A percentile compares a stretch with the other conserved stretches of the same genome.
phyloP scores from a whole-genome alignment of 1,284 basidiomycete species.

The Ceratobasidium sp. region DNA sequence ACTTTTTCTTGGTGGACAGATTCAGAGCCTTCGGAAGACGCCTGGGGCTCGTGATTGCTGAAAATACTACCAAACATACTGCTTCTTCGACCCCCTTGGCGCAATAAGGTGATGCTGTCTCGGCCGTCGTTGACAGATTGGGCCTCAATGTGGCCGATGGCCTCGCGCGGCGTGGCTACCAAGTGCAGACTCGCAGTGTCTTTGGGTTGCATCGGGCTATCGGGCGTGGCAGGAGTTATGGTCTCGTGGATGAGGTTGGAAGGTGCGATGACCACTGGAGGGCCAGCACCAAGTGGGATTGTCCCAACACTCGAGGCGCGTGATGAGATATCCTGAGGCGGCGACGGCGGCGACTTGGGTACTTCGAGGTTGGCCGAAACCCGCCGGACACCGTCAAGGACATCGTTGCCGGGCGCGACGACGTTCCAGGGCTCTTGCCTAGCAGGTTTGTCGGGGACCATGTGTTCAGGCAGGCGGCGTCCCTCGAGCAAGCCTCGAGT shows the following conservation, averaged over 20 bases:
- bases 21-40: slow-evolving; percentile 16
- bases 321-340: background rate
- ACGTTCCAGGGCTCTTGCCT: slow-evolving; percentile 36
- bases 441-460: background rate
- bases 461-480: slow-evolving; percentile 9
- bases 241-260: slow-evolving; percentile 25
- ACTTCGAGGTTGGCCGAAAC: slow-evolving; percentile 4
- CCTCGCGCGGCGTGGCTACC: slow-evolving; percentile 16
- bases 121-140: background rate
- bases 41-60: slow-evolving; percentile 12
- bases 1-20: slow-evolving; percentile 32
- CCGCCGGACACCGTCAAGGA: background rate
- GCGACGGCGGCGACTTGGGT: slow-evolving; percentile 6
- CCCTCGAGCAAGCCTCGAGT: background rate
- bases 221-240: background rate
- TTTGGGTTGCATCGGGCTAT: background rate
- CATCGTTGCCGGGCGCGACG: slow-evolving; percentile 11
- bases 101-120: background rate
- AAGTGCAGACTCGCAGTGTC: slow-evolving; percentile 9
- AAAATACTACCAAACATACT: slow-evolving; percentile 31
- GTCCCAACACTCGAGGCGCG: slow-evolving; percentile 22
- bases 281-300: slow-evolving; percentile 31
- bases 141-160: slow-evolving; percentile 33
- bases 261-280: slow-evolving; percentile 4
- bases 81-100: slow-evolving; percentile 19